Base-by-base conservation (phyloP, 176 grass and related monocot genomes). In the Oryza officinalis region DNA sequence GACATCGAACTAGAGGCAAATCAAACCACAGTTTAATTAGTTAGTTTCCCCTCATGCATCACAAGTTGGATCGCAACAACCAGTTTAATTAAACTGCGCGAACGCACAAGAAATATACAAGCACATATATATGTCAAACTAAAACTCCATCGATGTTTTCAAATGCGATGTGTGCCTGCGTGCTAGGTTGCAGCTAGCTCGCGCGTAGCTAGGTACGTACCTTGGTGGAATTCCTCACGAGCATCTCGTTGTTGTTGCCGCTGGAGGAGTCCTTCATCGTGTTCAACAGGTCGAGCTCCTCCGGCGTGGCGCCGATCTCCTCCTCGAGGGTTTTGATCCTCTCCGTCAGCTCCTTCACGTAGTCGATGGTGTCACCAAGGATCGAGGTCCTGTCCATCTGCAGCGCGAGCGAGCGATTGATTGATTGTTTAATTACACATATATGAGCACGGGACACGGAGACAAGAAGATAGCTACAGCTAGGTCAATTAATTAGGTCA, bases 321-420 rank as follows among this genome's bases (percentile, higher is more conserved):
- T 92, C 79, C 37, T 92, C 78, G 18, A 97, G 86, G 32, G 26
- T 77, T 85, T 92, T 92, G 76, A 97, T 94, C 82, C 88, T 78
- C 22, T 90, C 89, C 33, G 75, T 91, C 11, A 93, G 89, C 61
- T 97, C 94, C 83, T 93, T 97, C 60, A 97, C 80, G 63, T 97
- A 97, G 73, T 91, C 89, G 35, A 97, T 97, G 47, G 94, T 97
- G 84, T 97, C 94, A 73, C 91, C 91, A 28, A 97, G 88, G 69
- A 89, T 97, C 23, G 94, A 89, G 30, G 91, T 93, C 80, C 94
- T 87, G 30, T 93, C 94, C 94, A 97, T 97, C 94, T 92, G 71
- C 46, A 38, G 13, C 25, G 20, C 52, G 18, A 57, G 20, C 52
- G 18, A 57, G 1, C 18, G 52, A 57, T 26, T 10, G 20, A 59